Base-by-base conservation (phyloP, 345 rosid species). In the Aurinia saxatilis region DNA sequence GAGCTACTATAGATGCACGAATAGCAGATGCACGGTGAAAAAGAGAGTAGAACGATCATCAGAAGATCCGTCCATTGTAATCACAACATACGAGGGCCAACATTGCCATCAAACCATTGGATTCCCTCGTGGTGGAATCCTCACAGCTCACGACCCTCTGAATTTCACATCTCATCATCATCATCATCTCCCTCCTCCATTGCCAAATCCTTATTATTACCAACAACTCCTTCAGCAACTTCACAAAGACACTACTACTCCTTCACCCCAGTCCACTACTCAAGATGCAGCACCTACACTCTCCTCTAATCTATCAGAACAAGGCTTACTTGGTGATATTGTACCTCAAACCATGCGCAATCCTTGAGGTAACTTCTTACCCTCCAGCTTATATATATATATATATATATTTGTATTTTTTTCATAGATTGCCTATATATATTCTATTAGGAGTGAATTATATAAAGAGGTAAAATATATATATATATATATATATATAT, bases 21-120 rank as follows among this genome's bases (percentile, higher is more conserved):
- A 89, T 39, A 79, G 81, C 75, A 81, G 83, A 77, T 93, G 99
- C 68, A 93, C 87, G 0, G 99, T 93, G 70, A 93, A 93, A 79
- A 93, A 93, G 78, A 82, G 99, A 73, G 99, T 93, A 34, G 99
- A 93, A 67, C 73, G 99, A 17, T 93, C 97, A 15, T 85, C 85
- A 0, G 91, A 87, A 36, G 97, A 93, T 75, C 87, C 96, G 36
- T 58, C 91, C 2, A 57, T 68, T 25, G 97, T 93, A 27, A 87
- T 93, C 40, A 93, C 99, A 9, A 93, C 99, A 27, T 93, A 93
- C 50, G 99, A 93, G 79, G 99, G 99, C 50, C 99, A 93, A 59
- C 99, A 93, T 72, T 89, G 97, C 41, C 99, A 93, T 57, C 99
- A 87, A 6, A 80, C 88, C 4, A 76, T 81, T 23, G 95, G 96